phyloP scores from a whole-genome alignment of 495 filamentous ascomycete species.

The Penicillium argentinense region DNA sequence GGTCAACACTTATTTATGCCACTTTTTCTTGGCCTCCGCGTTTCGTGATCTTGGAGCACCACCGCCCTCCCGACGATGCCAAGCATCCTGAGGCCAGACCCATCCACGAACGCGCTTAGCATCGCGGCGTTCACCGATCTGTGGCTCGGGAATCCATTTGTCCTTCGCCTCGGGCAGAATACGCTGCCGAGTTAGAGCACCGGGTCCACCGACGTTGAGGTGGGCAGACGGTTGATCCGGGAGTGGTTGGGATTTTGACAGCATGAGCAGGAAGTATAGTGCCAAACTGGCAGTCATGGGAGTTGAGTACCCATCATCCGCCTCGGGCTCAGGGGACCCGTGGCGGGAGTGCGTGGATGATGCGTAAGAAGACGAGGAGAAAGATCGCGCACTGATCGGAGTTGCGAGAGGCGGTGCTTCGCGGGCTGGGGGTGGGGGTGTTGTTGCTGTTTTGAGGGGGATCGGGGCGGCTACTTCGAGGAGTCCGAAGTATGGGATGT shows the following conservation, averaged over 20 bases:
- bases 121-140: conserved; percentile 77
- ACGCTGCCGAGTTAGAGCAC: conserved; percentile 71
- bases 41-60: conserved; percentile 27
- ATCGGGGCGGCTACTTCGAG: conserved; percentile 72
- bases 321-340: conserved; percentile 6
- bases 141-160: conserved; percentile 83
- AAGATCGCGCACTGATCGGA: conserved; percentile 25
- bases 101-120: conserved; percentile 81
- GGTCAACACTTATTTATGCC: conserved; percentile 38
- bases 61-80: conserved; percentile 55
- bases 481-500: conserved; percentile 77
- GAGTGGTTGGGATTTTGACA: conserved; percentile 72
- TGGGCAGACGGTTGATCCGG: conserved; percentile 67
- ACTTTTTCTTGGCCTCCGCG: conserved; percentile 31
- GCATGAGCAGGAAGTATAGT: conserved; percentile 78
- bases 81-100: conserved; percentile 77
- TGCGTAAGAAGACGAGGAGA: conserved; percentile 21
- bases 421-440: background rate
- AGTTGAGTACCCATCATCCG: conserved; percentile 30
- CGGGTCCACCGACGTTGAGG: conserved; percentile 78
- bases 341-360: conserved; percentile 21
- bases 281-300: conserved; percentile 70
- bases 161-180: conserved; percentile 64
- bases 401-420: conserved; percentile 21
- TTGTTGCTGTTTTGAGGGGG: conserved; percentile 42